Conservation (phyloP, 768 basidiomycete species). For the Russula emetica region DNA sequence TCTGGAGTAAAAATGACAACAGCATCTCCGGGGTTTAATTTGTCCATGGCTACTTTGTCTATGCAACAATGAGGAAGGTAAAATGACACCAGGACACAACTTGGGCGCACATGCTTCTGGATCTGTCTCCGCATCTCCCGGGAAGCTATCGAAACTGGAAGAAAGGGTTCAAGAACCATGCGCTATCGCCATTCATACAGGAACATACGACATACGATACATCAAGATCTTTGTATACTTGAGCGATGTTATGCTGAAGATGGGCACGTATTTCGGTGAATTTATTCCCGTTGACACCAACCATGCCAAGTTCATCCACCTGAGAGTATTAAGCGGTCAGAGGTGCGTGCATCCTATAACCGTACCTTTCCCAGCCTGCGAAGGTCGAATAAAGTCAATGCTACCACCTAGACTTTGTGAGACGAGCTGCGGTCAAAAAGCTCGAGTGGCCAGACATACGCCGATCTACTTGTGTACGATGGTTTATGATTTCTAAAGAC, state of each 20-base stretch:
- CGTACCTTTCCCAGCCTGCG: constrained; percentile 73
- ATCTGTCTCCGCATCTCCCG: constrained; percentile 62
- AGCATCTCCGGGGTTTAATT: constrained; percentile 76
- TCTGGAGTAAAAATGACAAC: constrained; percentile 93
- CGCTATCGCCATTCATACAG: background rate
- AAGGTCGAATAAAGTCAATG: constrained; percentile 84
- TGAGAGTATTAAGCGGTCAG: constrained; percentile 30
- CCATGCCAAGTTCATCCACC: constrained; percentile 79
- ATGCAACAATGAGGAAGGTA: constrained; percentile 6
- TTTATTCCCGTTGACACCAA: constrained; percentile 82
- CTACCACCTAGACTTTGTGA: constrained; percentile 59
- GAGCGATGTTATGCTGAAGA: constrained; percentile 74
- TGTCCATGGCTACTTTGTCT: constrained; percentile 82
- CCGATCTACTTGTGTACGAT: constrained; percentile 49
- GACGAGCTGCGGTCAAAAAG: constrained; percentile 29
- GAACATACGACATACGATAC: constrained; percentile 68
- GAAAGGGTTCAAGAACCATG: background rate
- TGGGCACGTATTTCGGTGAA: constrained; percentile 83
- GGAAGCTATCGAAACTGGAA: constrained; percentile 72
- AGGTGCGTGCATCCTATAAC: constrained; percentile 14
- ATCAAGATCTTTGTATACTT: constrained; percentile 85
- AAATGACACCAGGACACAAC: constrained; percentile 7
- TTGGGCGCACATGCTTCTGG: constrained; percentile 71
- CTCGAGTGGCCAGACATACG: constrained; percentile 40
- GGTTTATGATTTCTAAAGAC: background rate